These are phyloP conservation scores for Coelastrella sp. DNA, from an alignment of 139 green algal genomes.

Conservation along the genomic window DNA sequence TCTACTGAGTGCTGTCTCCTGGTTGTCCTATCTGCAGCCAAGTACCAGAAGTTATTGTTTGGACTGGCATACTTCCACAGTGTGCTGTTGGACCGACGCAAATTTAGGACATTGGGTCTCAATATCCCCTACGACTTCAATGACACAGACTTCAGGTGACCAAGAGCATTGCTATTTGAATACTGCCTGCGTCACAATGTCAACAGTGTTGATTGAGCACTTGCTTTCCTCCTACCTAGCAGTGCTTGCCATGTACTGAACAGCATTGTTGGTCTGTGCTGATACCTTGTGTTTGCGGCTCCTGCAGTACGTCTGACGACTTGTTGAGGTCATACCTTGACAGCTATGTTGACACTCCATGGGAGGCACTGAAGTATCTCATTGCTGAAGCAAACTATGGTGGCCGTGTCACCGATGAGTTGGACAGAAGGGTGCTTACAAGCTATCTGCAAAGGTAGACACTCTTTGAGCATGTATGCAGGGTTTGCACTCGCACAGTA, in stretches of 20 bases:
- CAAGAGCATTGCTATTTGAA: too few relatives aligned
- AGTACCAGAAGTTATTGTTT: slow-evolving; percentile 93
- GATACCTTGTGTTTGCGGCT: not conserved
- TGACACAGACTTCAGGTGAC: slow-evolving; percentile 89
- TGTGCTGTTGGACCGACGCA: slow-evolving; percentile 87
- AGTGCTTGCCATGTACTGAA: too few relatives aligned
- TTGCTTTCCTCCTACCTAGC: too few relatives aligned
- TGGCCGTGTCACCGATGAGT: slow-evolving; percentile 83
- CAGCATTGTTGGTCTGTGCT: not conserved
- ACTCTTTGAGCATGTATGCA: too few relatives aligned
- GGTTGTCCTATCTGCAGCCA: slow-evolving; percentile 39
- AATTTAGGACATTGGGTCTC: slow-evolving; percentile 89
- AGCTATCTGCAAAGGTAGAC: slow-evolving; percentile 73
- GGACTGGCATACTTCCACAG: slow-evolving; percentile 90
- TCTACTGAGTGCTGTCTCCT: not conserved
- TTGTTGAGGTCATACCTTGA: slow-evolving; percentile 90
- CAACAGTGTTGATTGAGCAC: too few relatives aligned
- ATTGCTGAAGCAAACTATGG: slow-evolving; percentile 89
- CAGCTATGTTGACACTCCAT: slow-evolving; percentile 81
- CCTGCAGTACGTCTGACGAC: slow-evolving; percentile 77
- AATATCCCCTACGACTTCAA: slow-evolving; percentile 96
- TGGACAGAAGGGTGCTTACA: slow-evolving; percentile 74
- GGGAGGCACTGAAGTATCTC: slow-evolving; percentile 88
- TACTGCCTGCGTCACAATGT: too few relatives aligned
- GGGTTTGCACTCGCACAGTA: too few relatives aligned